These are phyloP conservation scores for Saturnispora sekii DNA, from an alignment of 805 yeast genomes.

Conservation along the genomic window DNA sequence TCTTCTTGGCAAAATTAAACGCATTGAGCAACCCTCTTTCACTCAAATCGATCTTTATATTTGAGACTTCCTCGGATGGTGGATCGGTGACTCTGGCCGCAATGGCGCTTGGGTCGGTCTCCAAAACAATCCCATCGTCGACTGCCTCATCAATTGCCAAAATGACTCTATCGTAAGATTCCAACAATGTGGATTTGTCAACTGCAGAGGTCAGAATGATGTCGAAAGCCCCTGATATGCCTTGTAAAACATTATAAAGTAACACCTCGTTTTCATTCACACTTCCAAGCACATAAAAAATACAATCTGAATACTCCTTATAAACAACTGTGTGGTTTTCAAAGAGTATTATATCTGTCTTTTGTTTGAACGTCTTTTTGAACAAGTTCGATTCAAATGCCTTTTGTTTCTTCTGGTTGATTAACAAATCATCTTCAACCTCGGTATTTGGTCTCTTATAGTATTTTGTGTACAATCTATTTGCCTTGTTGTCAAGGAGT, in stretches of 20 bases:
- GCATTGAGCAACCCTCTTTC: slow-evolving; percentile 78
- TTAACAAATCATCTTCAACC: slow-evolving; percentile 24
- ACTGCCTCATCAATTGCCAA: slow-evolving; percentile 86
- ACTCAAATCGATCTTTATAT: slow-evolving; percentile 52
- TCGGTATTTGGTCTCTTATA: slow-evolving; percentile 53
- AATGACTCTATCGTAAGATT: slow-evolving; percentile 75
- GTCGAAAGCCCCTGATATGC: slow-evolving; percentile 73
- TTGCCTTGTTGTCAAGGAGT: slow-evolving; percentile 73
- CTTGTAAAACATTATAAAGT: slow-evolving; percentile 64
- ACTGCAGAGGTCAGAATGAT: slow-evolving; percentile 59
- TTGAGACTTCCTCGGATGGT: slow-evolving; percentile 57
- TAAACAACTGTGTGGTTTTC: slow-evolving; percentile 79
- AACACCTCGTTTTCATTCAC: slow-evolving; percentile 80
- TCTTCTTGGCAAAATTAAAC: slow-evolving; percentile 79
- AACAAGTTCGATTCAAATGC: slow-evolving; percentile 68
- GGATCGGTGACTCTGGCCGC: slow-evolving; percentile 87
- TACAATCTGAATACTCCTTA: slow-evolving; percentile 71
- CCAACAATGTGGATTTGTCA: slow-evolving; percentile 71
- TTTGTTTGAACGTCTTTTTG: slow-evolving; percentile 67
- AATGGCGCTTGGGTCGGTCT: slow-evolving; percentile 78
- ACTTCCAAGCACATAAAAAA: slow-evolving; percentile 62
- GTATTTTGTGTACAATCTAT: slow-evolving; percentile 77
- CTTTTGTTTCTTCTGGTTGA: slow-evolving; percentile 47
- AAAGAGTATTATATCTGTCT: slow-evolving; percentile 69
- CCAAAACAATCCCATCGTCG: slow-evolving; percentile 89